A percentile compares a stretch with the other conserved stretches of the same genome.
phyloP scores from a whole-genome alignment of 495 filamentous ascomycete genomes.

The Neurospora terricola region DNA sequence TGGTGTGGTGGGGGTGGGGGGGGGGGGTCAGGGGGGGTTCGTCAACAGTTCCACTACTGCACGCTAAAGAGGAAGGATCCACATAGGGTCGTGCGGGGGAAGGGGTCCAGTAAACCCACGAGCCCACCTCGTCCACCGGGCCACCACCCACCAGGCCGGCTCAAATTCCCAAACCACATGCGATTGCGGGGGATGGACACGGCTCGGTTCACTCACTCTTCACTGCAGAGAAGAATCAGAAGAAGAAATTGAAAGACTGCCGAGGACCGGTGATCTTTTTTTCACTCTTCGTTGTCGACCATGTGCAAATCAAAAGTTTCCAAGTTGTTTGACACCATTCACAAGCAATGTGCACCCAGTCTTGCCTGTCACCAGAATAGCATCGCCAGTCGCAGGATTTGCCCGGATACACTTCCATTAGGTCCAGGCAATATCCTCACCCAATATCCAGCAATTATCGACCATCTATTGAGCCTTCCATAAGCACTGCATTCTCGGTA shows the following conservation, averaged over 20 bases:
- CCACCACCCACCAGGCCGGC: not conserved
- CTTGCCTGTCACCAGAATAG: no score
- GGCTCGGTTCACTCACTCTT: not conserved
- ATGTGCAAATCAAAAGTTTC: not conserved
- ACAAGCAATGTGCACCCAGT: not conserved
- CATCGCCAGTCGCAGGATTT: not conserved
- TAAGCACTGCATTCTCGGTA: not conserved
- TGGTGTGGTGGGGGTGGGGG: not conserved
- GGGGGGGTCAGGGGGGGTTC: not conserved
- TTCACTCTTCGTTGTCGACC: not conserved
- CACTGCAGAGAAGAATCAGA: not conserved
- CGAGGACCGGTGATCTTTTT: not conserved
- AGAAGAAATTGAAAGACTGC: not conserved
- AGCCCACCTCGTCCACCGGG: no score
- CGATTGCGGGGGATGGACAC: not conserved
- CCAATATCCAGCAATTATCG: not conserved
- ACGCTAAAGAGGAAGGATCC: not conserved
- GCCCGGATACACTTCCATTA: not conserved
- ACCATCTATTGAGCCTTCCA: not conserved
- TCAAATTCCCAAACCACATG: not conserved
- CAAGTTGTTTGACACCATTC: not conserved
- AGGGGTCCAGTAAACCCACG: no score
- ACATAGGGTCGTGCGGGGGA: not conserved
- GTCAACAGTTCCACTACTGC: not conserved
- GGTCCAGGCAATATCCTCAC: not conserved